Evolutionary conservation across 805 yeast species (phyloP).

Genomic region (Myxozyma kluyveri): DNA sequence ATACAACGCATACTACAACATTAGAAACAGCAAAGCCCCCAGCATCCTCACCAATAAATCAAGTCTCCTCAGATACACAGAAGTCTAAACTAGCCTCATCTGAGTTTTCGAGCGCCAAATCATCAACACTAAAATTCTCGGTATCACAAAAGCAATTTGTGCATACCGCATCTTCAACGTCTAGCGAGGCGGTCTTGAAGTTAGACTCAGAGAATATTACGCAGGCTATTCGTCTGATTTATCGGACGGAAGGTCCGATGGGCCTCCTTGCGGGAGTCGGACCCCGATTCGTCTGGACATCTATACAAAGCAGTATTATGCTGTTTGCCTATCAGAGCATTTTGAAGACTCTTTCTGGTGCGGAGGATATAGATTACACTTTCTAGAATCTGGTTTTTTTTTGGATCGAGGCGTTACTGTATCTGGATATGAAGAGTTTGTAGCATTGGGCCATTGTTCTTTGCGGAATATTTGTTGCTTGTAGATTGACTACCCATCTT

Average conservation of each 20-base stretch:
- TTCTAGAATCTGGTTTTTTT: neutral
- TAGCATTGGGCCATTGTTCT: no score
- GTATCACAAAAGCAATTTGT: neutral
- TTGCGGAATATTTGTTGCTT: no score
- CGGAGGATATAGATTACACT: neutral
- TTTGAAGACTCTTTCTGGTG: slow-evolving; percentile 52
- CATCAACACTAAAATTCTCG: neutral
- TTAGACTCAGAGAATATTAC: slow-evolving; percentile 29
- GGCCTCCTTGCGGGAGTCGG: slow-evolving; percentile 94
- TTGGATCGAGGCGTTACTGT: no score
- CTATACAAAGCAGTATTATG: slow-evolving; percentile 93
- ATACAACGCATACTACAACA: slow-evolving; percentile 4
- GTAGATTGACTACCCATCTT: no score
- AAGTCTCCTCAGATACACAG: no score
- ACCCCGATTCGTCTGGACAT: slow-evolving; percentile 95
- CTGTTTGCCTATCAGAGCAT: slow-evolving; percentile 79
- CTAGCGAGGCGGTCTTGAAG: slow-evolving; percentile 18
- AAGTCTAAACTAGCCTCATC: no score
- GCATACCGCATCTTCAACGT: slow-evolving; percentile 18
- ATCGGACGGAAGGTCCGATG: slow-evolving; percentile 66
- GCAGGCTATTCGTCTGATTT: slow-evolving; percentile 55
- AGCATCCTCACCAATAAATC: no score
- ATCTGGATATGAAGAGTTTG: no score
- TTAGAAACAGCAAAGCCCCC: neutral
- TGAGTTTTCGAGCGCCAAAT: neutral